Conservation (phyloP, 2,329 filamentous ascomycete species). For the Colletotrichum sp. region DNA sequence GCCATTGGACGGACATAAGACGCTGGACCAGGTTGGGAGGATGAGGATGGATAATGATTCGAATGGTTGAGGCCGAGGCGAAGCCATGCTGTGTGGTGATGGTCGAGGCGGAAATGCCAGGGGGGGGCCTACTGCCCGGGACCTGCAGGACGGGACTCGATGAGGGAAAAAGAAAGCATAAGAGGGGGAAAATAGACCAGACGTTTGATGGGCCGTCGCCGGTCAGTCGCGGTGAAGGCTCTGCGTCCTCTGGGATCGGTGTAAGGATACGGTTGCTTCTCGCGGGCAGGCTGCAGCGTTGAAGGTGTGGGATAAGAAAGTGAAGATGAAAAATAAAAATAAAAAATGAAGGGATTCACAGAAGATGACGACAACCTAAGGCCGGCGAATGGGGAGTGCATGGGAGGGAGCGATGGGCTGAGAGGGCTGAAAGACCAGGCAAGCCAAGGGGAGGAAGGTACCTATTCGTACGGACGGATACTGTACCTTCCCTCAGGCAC, state of each 20-base stretch:
- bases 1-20: background rate
- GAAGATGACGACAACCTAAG: background rate
- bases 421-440: background rate
- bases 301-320: background rate
- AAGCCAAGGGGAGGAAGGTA: background rate
- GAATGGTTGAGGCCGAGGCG: background rate
- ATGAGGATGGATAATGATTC: background rate
- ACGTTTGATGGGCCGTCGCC: background rate
- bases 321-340: background rate
- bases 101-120: background rate
- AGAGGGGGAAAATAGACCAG: background rate
- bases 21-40: background rate
- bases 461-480: background rate
- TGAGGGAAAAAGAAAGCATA: background rate
- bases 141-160: background rate
- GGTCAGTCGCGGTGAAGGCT: background rate
- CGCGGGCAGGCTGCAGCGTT: background rate
- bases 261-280: background rate
- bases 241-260: background rate
- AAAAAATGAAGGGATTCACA: background rate
- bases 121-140: background rate
- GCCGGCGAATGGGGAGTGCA: background rate
- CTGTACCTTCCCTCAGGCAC: background rate
- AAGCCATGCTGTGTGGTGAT: background rate
- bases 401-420: background rate